Conservation (phyloP, 495 filamentous ascomycete genomes). For the Copromyces sp. region DNA sequence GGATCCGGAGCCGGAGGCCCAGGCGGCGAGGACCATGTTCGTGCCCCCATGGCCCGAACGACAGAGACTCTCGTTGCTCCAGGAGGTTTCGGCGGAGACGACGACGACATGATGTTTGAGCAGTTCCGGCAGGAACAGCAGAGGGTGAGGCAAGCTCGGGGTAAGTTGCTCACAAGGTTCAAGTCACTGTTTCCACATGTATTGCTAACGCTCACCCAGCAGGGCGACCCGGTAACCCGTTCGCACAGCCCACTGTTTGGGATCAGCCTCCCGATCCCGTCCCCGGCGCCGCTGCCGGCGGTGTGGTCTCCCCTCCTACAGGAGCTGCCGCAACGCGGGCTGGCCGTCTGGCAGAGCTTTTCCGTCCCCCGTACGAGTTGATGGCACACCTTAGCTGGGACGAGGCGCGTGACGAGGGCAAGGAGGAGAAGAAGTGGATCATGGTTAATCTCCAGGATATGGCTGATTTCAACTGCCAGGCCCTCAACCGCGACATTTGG, state of each 20-base stretch:
- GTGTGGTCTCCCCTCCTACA: background rate
- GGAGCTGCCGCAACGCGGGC: constrained; percentile 14
- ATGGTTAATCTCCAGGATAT: constrained; percentile 91
- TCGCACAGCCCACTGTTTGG: constrained; percentile 80
- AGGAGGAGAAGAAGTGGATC: constrained; percentile 82
- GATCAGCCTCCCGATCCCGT: constrained; percentile 35
- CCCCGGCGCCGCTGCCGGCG: constrained; percentile 9
- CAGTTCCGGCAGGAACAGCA: constrained; percentile 48
- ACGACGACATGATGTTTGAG: constrained; percentile 52
- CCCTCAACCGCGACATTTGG: constrained; percentile 91
- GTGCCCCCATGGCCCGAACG: constrained; percentile 84
- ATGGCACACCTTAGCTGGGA: constrained; percentile 71
- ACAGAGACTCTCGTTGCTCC: constrained; percentile 86
- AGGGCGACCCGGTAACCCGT: constrained; percentile 42
- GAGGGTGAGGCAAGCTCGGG: constrained; percentile 38
- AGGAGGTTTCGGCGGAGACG: constrained; percentile 35
- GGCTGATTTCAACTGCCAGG: constrained; percentile 83
- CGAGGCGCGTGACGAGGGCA: constrained; percentile 69
- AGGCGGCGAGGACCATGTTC: constrained; percentile 49
- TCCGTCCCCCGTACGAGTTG: constrained; percentile 79
- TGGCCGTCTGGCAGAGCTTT: constrained; percentile 71
- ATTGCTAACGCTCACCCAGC: constrained; percentile 1
- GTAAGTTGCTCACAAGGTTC: constrained; percentile 19
- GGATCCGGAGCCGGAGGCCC: constrained; percentile 24
- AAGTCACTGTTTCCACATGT: background rate